Base-by-base conservation (phyloP, 441 rosid genomes). In the Gossypium gossypioides region DNA sequence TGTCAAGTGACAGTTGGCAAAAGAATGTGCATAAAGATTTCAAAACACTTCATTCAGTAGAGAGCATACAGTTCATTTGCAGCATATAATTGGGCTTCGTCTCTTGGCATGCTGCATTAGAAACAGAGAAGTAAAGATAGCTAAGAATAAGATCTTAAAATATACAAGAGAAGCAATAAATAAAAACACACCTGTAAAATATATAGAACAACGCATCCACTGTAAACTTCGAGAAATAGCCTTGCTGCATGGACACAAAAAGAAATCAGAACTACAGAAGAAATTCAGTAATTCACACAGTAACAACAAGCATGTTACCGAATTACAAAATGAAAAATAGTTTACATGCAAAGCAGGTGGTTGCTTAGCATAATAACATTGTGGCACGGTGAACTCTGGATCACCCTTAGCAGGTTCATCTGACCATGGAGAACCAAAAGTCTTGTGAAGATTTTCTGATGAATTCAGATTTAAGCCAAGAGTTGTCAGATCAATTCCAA, bases 401-500 rank as follows among this genome's bases (percentile, higher is more conserved):
- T 95, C 98, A 72, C 85, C 95, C 86, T 92, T 95, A 25, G 91
- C 85, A 3, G 99, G 96, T 69, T 91, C 99, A 61, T 92, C 96
- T 4, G 96, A 87, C 98, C 97, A 95, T 19, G 99, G 97, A 25
- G 99, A 95, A 72, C 87, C 93, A 76, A 95, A 91, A 15, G 91
- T 90, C 85, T 91, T 95, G 48, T 95, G 85, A 77, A 95, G 96
- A 85, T 83, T 87, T 63, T 90, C 98, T 6, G 96, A 64, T 29
- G 99, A 91, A 79, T 92, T 95, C 83, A 95, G 79, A 76, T 89
- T 88, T 77, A 92, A 81, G 15, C 99, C 98, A 9, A 95, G 88
- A 51, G 93, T 88, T 13, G 98, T 95, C 77, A 94, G 79, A 75
- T 94, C 99, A 72, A 92, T 94, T 78, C 99, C 99, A 74, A 90